Conservation (phyloP, 148 eudicot genomes). For the Vaccinium macrocarpon region DNA sequence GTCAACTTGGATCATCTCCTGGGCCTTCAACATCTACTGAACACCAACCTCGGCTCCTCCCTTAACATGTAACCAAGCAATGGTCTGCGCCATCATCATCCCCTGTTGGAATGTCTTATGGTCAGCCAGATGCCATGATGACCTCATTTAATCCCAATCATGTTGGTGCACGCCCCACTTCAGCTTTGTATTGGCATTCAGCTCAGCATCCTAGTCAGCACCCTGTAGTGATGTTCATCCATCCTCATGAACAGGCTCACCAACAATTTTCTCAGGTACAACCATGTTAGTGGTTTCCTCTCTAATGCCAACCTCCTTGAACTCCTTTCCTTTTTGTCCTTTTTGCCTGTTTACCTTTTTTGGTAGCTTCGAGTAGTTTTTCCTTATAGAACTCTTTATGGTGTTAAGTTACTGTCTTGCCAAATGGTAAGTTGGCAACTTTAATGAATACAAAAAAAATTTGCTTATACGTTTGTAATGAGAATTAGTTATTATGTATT, state of each 20-base stretch:
- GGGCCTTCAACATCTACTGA: slow-evolving; percentile 64
- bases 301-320: not conserved
- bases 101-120: slow-evolving; percentile 63
- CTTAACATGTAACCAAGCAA: slow-evolving; percentile 58
- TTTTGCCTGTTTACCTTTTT: not conserved
- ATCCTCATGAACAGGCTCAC: slow-evolving; percentile 77
- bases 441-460: not conserved
- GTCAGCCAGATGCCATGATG: slow-evolving; percentile 71
- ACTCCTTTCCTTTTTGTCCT: not conserved
- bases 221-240: slow-evolving; percentile 70
- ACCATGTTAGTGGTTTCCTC: not conserved
- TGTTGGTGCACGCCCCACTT: slow-evolving; percentile 29
- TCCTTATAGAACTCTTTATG: not conserved
- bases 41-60: slow-evolving; percentile 57
- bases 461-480: not conserved
- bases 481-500: not conserved
- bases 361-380: not conserved
- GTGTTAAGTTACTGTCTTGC: not conserved
- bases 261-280: slow-evolving; percentile 70
- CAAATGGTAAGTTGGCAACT: not conserved
- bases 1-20: slow-evolving; percentile 75
- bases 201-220: slow-evolving; percentile 70
- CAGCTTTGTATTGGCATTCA: slow-evolving; percentile 58
- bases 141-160: slow-evolving; percentile 56
- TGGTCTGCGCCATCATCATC: slow-evolving; percentile 61